phyloP scores from a whole-genome alignment of 78 protist genomes.

The Planoprotostelium fungivorum region DNA sequence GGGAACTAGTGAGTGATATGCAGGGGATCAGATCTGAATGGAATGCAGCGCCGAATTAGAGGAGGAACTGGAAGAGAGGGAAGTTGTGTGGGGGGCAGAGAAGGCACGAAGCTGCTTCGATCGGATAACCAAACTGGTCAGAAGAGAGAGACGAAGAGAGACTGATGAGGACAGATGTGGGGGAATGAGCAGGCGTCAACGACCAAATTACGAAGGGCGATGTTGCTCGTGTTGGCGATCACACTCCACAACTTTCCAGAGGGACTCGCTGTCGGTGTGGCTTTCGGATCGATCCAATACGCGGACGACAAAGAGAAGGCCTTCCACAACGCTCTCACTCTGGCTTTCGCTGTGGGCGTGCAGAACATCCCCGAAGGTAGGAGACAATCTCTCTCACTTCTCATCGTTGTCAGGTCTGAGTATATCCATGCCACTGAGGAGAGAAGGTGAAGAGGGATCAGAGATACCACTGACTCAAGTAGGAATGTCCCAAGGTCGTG shows the following conservation, averaged over 20 bases:
- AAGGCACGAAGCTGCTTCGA: background rate
- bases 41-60: background rate
- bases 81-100: background rate
- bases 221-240: background rate
- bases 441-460: background rate
- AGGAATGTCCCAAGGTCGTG: background rate
- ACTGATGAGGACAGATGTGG: background rate
- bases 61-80: background rate
- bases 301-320: background rate
- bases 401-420: too few species aligned
- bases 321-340: background rate
- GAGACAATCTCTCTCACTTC: too few species aligned
- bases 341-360: background rate
- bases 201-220: background rate
- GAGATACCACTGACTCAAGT: background rate
- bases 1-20: background rate
- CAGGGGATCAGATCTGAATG: background rate
- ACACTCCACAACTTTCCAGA: background rate
- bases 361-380: background rate
- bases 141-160: background rate
- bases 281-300: background rate
- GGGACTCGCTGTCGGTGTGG: background rate
- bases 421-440: background rate
- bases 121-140: background rate
- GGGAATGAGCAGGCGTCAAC: background rate